phyloP scores from a whole-genome alignment of 2,329 filamentous ascomycete genomes.

The Albifimbria verrucaria region DNA sequence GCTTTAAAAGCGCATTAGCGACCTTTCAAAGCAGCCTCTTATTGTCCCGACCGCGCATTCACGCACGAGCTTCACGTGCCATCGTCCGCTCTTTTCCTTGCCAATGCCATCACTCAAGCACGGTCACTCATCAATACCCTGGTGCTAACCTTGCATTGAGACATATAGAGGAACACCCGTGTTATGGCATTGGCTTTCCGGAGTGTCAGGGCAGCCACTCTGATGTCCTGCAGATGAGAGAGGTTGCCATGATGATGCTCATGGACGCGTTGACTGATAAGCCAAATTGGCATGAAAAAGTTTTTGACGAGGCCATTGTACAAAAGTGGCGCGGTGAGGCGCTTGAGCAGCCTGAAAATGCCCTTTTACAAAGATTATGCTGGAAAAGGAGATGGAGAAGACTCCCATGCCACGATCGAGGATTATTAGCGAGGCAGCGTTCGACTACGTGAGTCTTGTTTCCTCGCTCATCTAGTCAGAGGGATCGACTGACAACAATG shows the following conservation, averaged over 20 bases:
- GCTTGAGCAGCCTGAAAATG: constrained; percentile 4
- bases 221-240: constrained; percentile 9
- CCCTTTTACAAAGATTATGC: constrained; percentile 8
- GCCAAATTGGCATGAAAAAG: constrained; percentile 21
- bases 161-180: no score
- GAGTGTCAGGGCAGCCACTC: constrained; percentile 1
- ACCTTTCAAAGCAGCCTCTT: no score
- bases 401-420: constrained; percentile 6
- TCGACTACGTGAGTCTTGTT: constrained; percentile 26
- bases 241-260: constrained; percentile 21
- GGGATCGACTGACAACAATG: not conserved
- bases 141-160: no score
- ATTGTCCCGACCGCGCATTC: no score
- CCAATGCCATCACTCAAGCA: no score
- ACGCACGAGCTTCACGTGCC: no score
- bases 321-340: constrained; percentile 20
- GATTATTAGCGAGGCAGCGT: constrained; percentile 20
- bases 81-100: no score
- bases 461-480: not conserved
- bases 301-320: constrained; percentile 19
- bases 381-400: not conserved
- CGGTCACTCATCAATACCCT: no score
- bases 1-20: no score
- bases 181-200: no score
- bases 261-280: constrained; percentile 24